Base-by-base conservation (phyloP, 345 rosid genomes). In the Populus pruinosa region DNA sequence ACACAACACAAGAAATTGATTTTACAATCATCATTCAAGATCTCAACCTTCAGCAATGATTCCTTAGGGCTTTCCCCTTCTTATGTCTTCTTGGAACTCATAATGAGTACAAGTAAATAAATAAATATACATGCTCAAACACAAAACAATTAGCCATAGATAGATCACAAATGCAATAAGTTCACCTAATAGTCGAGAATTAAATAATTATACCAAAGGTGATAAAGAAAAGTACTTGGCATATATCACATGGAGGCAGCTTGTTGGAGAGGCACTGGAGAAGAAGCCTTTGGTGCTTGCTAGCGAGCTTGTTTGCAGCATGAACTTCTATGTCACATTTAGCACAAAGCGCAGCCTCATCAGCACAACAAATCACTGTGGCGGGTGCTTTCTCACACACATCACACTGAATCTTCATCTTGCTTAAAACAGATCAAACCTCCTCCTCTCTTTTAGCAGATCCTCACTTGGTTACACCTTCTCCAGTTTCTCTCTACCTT, bases 391-490 rank as follows among this genome's bases (percentile, higher is more conserved):
- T 93, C 88, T 95, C 99, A 84, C 99, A 95, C 20, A 92, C 98
- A 84, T 95, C 99, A 85, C 99, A 95, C 87, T 95, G 99, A 69
- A 95, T 91, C 87, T 93, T 95, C 99, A 95, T 95, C 80, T 67
- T 44, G 18, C 5, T n/a, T 69, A 21, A 21, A 18, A 39, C 16
- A 67, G 35, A 20, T 5, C 38, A 77, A 72, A 36, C 16, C 64
- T 14, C 55, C 36, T 71, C 79, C 67, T 77, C 79, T 84, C 74
- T 82, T 55, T 39, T 41, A 63, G 2, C 23, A 56, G 67, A 61
- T 31, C 49, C 63, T 53, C 55, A 6, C 1, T 63, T 27, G 17
- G n/a, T 4, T 5, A 7, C 20, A 27, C 18, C 21, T 35, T 76
- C 17, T 25, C 67, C 1, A 21, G 44, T 14, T 59, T 25, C 77